phyloP scores from a whole-genome alignment of 305 asterid genomes.

The Plantago rigida region DNA sequence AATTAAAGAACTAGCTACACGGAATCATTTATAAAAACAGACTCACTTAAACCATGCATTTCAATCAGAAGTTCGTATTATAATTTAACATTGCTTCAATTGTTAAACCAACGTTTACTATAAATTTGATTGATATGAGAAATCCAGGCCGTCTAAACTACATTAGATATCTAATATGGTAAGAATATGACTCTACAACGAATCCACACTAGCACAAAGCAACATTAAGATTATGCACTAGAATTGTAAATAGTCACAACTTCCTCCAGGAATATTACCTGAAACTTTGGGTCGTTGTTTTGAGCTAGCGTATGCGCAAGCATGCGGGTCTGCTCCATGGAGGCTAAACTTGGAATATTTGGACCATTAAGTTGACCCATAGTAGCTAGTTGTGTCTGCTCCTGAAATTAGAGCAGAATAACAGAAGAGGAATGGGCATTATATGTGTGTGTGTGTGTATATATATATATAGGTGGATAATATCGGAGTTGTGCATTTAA shows the following conservation, averaged over 20 bases:
- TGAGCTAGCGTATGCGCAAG: conserved; percentile 93
- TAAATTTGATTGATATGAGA: conserved; percentile 10
- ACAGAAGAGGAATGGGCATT: not conserved
- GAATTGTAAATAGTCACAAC: conserved; percentile 8
- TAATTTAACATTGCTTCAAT: conserved; percentile 4
- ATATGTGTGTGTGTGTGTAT: too few relatives aligned
- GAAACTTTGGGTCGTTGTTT: conserved; percentile 90
- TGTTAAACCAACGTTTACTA: conserved; percentile 5
- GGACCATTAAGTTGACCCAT: conserved; percentile 64
- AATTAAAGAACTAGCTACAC: conserved; percentile 18
- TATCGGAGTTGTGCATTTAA: too few relatives aligned
- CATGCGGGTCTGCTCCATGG: conserved; percentile 90
- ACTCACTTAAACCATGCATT: conserved; percentile 12
- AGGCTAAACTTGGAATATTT: conserved; percentile 52
- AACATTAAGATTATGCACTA: too few relatives aligned
- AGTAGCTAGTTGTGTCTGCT: conserved; percentile 65
- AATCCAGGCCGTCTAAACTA: not conserved
- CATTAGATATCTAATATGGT: conserved; percentile 2
- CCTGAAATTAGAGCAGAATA: conserved; percentile 46
- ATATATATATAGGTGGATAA: too few relatives aligned
- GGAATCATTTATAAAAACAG: conserved; percentile 14
- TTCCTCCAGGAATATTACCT: conserved; percentile 39
- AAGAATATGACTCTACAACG: conserved; percentile 9
- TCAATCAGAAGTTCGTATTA: conserved; percentile 13
- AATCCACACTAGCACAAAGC: conserved; percentile 1